Conservation (phyloP, 2,329 filamentous ascomycete genomes). For the Sporothrix mexicana region DNA sequence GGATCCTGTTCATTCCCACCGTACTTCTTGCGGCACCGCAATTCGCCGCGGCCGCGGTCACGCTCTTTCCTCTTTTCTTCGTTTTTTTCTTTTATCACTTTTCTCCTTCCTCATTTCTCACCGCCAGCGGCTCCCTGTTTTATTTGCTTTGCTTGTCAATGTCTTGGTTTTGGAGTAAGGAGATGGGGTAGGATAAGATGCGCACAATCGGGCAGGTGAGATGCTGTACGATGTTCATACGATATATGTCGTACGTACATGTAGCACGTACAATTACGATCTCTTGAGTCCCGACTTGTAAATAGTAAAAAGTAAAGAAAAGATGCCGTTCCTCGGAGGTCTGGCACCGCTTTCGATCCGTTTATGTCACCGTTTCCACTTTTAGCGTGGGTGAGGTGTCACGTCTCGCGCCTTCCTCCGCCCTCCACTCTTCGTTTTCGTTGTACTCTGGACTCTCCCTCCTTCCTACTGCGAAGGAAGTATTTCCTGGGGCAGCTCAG, state of each 20-base stretch:
- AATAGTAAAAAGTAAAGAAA: neutral
- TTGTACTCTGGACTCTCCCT: neutral
- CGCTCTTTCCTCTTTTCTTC: neutral
- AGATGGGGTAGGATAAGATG: neutral
- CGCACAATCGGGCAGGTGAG: too few relatives aligned
- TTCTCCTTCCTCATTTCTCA: neutral
- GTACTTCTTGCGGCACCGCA: slow-evolving; percentile 24
- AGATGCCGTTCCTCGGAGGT: neutral
- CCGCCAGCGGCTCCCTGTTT: neutral
- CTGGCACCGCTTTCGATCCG: neutral
- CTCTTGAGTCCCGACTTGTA: neutral
- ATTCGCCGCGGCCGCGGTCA: neutral
- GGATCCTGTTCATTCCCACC: neutral
- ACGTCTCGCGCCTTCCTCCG: slow-evolving; percentile 8
- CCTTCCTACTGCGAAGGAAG: too few relatives aligned
- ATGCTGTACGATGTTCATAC: neutral
- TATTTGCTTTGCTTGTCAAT: neutral
- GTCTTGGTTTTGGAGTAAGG: neutral
- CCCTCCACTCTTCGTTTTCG: neutral
- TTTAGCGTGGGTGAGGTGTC: neutral
- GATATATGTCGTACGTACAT: too few relatives aligned
- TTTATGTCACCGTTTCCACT: neutral
- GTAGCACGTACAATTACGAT: too few relatives aligned
- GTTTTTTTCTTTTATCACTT: neutral
- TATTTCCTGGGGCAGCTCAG: neutral